Evolutionary conservation across 805 yeast genomes (phyloP), one percentile per base, ranked within the genome.

Genomic region (Candida hispaniensis): DNA sequence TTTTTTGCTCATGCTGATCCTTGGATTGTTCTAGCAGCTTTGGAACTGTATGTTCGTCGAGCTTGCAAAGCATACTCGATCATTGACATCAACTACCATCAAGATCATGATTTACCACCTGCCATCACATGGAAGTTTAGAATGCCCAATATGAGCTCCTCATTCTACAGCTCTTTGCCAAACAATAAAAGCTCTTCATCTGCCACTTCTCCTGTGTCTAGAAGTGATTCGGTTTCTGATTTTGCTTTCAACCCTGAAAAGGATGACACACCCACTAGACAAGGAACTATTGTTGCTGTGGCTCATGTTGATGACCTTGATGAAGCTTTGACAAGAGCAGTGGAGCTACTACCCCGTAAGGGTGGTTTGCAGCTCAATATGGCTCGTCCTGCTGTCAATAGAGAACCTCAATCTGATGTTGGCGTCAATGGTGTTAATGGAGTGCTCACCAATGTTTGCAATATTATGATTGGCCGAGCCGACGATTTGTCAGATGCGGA

Each of bases 51-150:
- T 59, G 77, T 86, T 41, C 79, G 97, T 58, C 79, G 98, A 58
- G 93, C 97, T 27, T 91, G 86, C 66, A 75, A 97, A 52, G 97
- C 97, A 22, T 91, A 93, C 63, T 77, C 83, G 24, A 77, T 91
- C 43, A 77, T 81, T 38, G 79, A 76, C 44, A 70, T 93, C 36
- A 61, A 64, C 38, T 81, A 82, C 51, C 66, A 70, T 39, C 47
- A 58, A 14, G 69, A 66, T 6, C 60, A 63, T 26, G 51, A 54
- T 12, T 39, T 47, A 11, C 56, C 69, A 34, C 93, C 96, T 23
- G 69, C 79, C 38, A 70, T 85, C 43, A 78, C 81, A 44, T 86
- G 94, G 94, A 72, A 72, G 48, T 86, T 86, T 69, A 82, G 79
- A 58, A 64, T 86, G 48, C 94, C 94, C 41, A 67, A 77, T 44